Evolutionary conservation across 495 filamentous ascomycete genomes (phyloP), one percentile per base, ranked within the genome.

Genomic region (Penicillium bovifimosum): DNA sequence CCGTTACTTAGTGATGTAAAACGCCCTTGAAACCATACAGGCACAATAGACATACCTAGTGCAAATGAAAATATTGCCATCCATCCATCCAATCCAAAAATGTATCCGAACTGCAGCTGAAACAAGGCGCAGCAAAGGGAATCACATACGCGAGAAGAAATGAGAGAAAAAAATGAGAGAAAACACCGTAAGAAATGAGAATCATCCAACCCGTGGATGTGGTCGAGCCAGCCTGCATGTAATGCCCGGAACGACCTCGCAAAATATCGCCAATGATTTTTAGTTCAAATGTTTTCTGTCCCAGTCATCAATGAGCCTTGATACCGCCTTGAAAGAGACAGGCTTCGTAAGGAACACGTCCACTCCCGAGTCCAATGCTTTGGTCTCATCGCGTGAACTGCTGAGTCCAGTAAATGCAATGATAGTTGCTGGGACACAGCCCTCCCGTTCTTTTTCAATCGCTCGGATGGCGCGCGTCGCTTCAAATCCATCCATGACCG

Each of bases 291-390:
- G 13, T 16, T 9, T 27, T 13, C 24, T 63, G 31, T 74, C 70
- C 76, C 76, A 78, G 39, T 78, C 75, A 31, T 73, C 67, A 28
- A 80, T 47, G 5, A 79, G 55, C 7, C 73, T 60, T 0, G 75
- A 74, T 0, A 80, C 72, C 42, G 75, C 68, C 54, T 72, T 74
- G 56, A 80, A 75, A 0, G 70, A 71, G 4, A 88, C 82, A 3
- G 87, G 87, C 59, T 88, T 87, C 17, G 85, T 87, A 58, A 90
- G 70, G 59, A 88, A 89, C 11, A 86, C 59, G 60, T 90, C 82
- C 26, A 90, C 77, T 2, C 87, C 87, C 9, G 80, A 80, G 3
- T 73, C 75, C 51, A 83, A 74, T 0, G 87, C 86, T 41, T 88
- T 83, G 9, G 76, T 70, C 59, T 86, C 80, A 55, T 85, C 84